phyloP scores from a whole-genome alignment of 352 stramenopile species.

The Phytophthora vignae region DNA sequence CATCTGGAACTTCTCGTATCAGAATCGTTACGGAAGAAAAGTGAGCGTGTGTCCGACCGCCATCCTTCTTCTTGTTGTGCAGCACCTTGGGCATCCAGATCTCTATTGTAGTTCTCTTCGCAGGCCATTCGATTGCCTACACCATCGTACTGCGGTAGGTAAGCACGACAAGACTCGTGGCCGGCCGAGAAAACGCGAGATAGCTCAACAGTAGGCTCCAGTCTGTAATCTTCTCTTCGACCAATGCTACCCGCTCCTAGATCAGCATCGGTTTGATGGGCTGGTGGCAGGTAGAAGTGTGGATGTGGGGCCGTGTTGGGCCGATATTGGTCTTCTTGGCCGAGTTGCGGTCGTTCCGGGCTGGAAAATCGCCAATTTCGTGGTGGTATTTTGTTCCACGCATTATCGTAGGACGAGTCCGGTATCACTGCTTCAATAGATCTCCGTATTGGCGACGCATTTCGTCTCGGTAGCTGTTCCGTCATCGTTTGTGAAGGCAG shows the following conservation, averaged over 20 bases:
- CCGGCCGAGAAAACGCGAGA: background rate
- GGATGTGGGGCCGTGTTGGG: background rate
- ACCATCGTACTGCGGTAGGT: background rate
- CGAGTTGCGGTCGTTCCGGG: background rate
- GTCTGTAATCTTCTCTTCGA: background rate
- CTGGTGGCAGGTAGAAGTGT: background rate
- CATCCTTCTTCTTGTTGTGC: conserved; percentile 1
- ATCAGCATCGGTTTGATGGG: conserved; percentile 1
- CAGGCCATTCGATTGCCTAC: background rate
- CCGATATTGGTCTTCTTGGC: conserved; percentile 1
- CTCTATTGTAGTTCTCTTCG: background rate
- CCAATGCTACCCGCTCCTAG: too few species aligned
- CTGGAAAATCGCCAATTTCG: background rate
- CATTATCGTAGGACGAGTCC: background rate
- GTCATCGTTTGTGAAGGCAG: background rate
- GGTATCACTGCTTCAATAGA: background rate
- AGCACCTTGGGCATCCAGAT: background rate
- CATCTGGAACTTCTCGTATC: background rate
- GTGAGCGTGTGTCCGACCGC: background rate
- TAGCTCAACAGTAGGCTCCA: background rate
- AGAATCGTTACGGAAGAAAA: background rate
- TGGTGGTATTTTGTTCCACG: background rate
- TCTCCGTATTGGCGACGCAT: background rate
- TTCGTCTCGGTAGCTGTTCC: background rate
- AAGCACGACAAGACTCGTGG: background rate